A percentile compares a stretch with the other conserved stretches of the same genome.
Conservation (phyloP, 192 early-diverging fungal genomes). For the Coemansia sp. region DNA sequence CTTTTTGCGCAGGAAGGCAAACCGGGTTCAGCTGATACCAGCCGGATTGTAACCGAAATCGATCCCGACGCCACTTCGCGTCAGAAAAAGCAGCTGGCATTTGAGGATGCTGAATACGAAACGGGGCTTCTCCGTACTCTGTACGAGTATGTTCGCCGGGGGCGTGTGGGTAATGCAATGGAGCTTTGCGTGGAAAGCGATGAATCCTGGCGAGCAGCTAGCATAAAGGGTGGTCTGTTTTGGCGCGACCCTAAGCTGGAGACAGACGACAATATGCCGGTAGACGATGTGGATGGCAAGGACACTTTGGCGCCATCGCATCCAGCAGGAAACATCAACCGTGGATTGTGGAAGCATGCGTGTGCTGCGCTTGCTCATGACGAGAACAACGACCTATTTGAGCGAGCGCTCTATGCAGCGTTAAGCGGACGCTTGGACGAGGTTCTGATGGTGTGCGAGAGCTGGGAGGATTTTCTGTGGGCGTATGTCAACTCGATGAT, state of each 20-base stretch:
- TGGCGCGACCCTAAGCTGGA: slow-evolving; percentile 55
- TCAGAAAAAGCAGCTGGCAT: slow-evolving; percentile 27
- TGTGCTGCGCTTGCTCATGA: slow-evolving; percentile 48
- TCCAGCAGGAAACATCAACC: slow-evolving; percentile 48
- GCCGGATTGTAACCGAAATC: slow-evolving; percentile 27
- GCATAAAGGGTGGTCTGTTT: slow-evolving; percentile 63
- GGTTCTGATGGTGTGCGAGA: slow-evolving; percentile 70
- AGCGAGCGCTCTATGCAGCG: slow-evolving; percentile 77
- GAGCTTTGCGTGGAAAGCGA: slow-evolving; percentile 70
- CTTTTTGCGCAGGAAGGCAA: not conserved
- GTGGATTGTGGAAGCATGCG: slow-evolving; percentile 43
- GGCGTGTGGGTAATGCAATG: slow-evolving; percentile 61
- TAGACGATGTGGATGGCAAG: slow-evolving; percentile 10
- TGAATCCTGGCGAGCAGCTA: slow-evolving; percentile 80
- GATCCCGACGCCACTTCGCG: slow-evolving; percentile 42
- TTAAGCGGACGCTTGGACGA: slow-evolving; percentile 70
- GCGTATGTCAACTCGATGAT: slow-evolving; percentile 71
- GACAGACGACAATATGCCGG: slow-evolving; percentile 15
- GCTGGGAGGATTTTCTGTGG: slow-evolving; percentile 91
- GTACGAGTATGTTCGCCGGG: slow-evolving; percentile 77
- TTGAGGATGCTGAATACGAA: slow-evolving; percentile 54
- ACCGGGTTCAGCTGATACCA: not conserved
- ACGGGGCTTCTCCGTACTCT: slow-evolving; percentile 60
- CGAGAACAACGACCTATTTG: slow-evolving; percentile 58
- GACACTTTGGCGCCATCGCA: slow-evolving; percentile 20